A percentile compares a stretch with the other conserved stretches of the same genome.
These are phyloP conservation scores for Juglanconis oblonga DNA, from an alignment of 2,329 filamentous ascomycete species.

Conservation along the genomic window DNA sequence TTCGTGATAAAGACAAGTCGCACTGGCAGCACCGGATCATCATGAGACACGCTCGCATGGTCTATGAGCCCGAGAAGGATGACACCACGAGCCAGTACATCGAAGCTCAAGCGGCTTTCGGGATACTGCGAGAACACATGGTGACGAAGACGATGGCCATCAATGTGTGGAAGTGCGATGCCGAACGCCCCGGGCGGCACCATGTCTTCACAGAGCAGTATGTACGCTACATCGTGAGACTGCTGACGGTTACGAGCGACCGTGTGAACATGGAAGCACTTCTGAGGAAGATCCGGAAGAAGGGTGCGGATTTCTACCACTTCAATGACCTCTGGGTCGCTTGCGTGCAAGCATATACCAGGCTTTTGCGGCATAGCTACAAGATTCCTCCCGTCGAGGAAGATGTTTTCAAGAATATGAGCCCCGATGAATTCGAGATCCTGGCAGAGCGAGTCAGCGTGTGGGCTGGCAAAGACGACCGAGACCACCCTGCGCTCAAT, in stretches of 20 bases:
- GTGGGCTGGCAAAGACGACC: conserved; percentile 45
- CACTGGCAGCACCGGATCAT: conserved; percentile 96
- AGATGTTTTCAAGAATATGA: conserved; percentile 53
- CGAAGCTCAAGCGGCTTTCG: conserved; percentile 75
- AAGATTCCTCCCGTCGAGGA: conserved; percentile 44
- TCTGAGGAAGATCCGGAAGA: conserved; percentile 75
- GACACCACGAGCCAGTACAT: conserved; percentile 44
- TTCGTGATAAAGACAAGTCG: conserved; percentile 76
- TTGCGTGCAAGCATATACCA: conserved; percentile 52
- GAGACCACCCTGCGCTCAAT: conserved; percentile 42
- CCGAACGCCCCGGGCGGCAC: conserved; percentile 78
- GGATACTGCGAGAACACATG: conserved; percentile 68
- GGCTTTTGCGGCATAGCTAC: conserved; percentile 49
- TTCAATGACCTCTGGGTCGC: conserved; percentile 59
- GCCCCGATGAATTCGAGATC: conserved; percentile 56
- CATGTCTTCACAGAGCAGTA: conserved; percentile 91
- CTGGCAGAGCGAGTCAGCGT: conserved; percentile 51
- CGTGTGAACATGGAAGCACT: conserved; percentile 73
- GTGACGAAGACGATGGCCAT: conserved; percentile 94
- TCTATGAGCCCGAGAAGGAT: conserved; percentile 43
- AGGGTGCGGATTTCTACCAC: conserved; percentile 71
- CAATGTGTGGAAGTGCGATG: conserved; percentile 92
- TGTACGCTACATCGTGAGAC: conserved; percentile 73
- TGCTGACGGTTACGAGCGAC: conserved; percentile 74
- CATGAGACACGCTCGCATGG: conserved; percentile 62